Evolutionary conservation across 2,329 filamentous ascomycete species (phyloP).

Genomic region (Botrytis galanthina): DNA sequence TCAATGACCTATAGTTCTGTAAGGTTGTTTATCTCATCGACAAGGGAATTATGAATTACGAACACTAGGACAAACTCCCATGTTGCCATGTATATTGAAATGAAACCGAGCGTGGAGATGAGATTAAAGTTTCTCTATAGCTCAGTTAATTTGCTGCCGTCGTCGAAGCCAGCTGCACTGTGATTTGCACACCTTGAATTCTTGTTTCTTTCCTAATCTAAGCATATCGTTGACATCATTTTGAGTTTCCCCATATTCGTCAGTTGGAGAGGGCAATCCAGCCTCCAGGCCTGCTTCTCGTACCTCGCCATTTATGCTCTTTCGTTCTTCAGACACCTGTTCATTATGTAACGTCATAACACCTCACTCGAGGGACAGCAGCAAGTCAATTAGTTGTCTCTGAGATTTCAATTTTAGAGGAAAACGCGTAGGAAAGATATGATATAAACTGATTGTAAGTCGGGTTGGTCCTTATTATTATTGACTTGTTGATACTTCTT

Average conservation of each 20-base stretch:
- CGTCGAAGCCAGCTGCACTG: not conserved
- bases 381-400: not conserved
- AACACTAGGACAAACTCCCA: constrained; percentile 45
- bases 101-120: constrained; percentile 45
- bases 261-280: not conserved
- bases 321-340: not conserved
- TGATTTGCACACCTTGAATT: constrained; percentile 30
- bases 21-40: not conserved
- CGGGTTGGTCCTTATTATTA: not conserved
- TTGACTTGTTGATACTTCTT: not conserved
- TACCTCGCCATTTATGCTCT: not conserved
- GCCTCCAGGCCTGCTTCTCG: constrained; percentile 22
- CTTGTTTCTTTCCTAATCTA: constrained; percentile 37
- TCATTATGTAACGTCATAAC: not conserved
- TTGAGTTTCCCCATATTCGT: constrained; percentile 31
- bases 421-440: not conserved
- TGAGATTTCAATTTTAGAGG: not conserved
- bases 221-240: constrained; percentile 40
- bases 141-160: not conserved
- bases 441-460: not conserved
- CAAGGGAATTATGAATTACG: constrained; percentile 11
- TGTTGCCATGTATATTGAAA: constrained; percentile 44
- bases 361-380: not conserved
- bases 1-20: constrained; percentile 26
- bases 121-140: constrained; percentile 43